phyloP scores from a whole-genome alignment of 2,329 filamentous ascomycete species.

The Orbilia oligospora region DNA sequence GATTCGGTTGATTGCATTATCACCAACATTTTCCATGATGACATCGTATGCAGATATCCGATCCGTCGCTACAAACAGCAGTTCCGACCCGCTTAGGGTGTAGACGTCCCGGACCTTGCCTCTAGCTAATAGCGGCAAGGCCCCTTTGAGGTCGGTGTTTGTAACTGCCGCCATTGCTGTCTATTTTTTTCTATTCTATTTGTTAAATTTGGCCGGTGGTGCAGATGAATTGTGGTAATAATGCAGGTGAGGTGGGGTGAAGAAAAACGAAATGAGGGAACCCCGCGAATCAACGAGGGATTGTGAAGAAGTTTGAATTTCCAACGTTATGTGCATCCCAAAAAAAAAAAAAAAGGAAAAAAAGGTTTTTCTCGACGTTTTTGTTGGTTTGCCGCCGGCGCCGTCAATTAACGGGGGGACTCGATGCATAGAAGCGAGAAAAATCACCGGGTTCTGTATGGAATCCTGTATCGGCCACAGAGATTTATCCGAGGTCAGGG shows the following conservation, averaged over 20 bases:
- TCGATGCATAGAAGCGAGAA: slow-evolving; percentile 39
- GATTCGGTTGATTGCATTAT: slow-evolving; percentile 69
- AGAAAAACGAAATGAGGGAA: slow-evolving; percentile 6
- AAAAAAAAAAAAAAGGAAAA: slow-evolving; percentile 34
- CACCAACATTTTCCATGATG: slow-evolving; percentile 81
- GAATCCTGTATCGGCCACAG: slow-evolving; percentile 26
- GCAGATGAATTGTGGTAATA: slow-evolving; percentile 17
- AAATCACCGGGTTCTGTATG: slow-evolving; percentile 24
- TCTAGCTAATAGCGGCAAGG: slow-evolving; percentile 71
- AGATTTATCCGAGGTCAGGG: slow-evolving; percentile 43
- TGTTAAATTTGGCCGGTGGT: neutral
- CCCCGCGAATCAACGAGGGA: slow-evolving; percentile 24
- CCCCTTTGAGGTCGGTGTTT: slow-evolving; percentile 68
- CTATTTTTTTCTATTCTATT: slow-evolving; percentile 18
- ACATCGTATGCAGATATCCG: slow-evolving; percentile 97
- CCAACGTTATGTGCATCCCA: neutral
- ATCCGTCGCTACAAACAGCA: slow-evolving; percentile 88
- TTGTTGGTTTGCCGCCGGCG: slow-evolving; percentile 22
- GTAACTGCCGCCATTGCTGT: slow-evolving; percentile 68
- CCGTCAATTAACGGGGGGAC: slow-evolving; percentile 31
- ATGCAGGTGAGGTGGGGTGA: slow-evolving; percentile 21
- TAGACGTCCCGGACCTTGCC: slow-evolving; percentile 89
- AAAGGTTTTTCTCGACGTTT: slow-evolving; percentile 18
- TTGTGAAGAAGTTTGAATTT: slow-evolving; percentile 19
- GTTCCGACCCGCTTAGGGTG: slow-evolving; percentile 76